These are phyloP conservation scores for Musa acuminata DNA, from an alignment of 176 grass and related monocot genomes.

Conservation along the genomic window DNA sequence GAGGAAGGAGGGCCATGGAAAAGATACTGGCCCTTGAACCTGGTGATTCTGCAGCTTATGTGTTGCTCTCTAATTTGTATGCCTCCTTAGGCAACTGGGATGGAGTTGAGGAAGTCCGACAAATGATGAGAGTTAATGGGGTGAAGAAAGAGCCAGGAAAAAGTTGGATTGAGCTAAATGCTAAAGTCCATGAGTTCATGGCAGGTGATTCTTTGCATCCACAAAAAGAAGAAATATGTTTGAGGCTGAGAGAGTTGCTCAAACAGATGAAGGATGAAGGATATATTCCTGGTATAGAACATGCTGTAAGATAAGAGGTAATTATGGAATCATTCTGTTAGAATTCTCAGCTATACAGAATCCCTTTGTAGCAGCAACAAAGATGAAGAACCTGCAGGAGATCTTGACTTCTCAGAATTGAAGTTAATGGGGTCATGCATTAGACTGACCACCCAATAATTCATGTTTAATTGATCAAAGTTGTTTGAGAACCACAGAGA, in stretches of 20 bases:
- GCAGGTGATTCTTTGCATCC: constrained; percentile 19
- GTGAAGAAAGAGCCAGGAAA: constrained; percentile 26
- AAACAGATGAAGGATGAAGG: constrained; percentile 27
- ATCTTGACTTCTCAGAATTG: background rate
- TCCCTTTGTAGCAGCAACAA: background rate
- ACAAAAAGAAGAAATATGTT: constrained; percentile 15
- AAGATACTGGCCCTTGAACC: constrained; percentile 22
- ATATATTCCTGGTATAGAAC: constrained; percentile 12
- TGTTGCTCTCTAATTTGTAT: constrained; percentile 22
- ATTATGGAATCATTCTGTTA: background rate
- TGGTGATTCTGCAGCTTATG: constrained; percentile 26
- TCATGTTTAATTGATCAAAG: too few relatives aligned
- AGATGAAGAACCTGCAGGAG: background rate
- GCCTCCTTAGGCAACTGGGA: constrained; percentile 16
- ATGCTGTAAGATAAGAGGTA: background rate
- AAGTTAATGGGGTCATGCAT: too few relatives aligned
- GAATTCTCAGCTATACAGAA: background rate
- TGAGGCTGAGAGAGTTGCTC: constrained; percentile 9
- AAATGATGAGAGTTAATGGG: constrained; percentile 15
- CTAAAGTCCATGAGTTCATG: constrained; percentile 19
- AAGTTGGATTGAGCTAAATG: constrained; percentile 24
- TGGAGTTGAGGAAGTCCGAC: constrained; percentile 16
- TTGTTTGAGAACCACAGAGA: background rate
- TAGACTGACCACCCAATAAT: too few relatives aligned
- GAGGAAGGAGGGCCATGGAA: constrained; percentile 22